Evolutionary conservation across 2,329 filamentous ascomycete species (phyloP).

Genomic region (Venturia oleaginea): DNA sequence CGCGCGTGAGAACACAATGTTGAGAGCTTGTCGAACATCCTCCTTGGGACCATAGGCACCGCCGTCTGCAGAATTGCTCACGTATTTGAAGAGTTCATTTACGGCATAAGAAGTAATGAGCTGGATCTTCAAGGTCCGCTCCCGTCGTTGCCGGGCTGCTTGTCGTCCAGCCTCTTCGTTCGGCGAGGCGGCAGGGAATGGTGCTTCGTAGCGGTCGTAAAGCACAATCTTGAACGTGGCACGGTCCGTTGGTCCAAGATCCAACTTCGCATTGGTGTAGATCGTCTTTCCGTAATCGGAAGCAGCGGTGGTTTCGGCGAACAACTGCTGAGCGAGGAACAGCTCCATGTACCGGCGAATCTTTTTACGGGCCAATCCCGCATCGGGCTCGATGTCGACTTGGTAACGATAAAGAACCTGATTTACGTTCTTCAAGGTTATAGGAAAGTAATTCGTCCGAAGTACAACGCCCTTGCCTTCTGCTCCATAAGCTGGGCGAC

Average conservation of each 20-base stretch:
- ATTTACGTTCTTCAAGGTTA: slow-evolving; percentile 17
- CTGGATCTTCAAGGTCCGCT: neutral
- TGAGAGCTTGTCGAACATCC: slow-evolving; percentile 48
- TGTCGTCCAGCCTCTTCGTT: slow-evolving; percentile 18
- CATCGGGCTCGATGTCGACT: slow-evolving; percentile 12
- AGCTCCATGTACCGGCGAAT: slow-evolving; percentile 10
- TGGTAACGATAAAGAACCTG: slow-evolving; percentile 22
- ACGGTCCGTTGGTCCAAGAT: slow-evolving; percentile 18
- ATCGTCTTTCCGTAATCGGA: slow-evolving; percentile 23
- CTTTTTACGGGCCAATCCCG: slow-evolving; percentile 10
- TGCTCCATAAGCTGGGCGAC: slow-evolving; percentile 17
- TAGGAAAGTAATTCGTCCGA: slow-evolving; percentile 26
- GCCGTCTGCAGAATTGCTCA: slow-evolving; percentile 27
- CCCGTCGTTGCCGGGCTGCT: neutral
- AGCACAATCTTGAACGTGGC: slow-evolving; percentile 20
- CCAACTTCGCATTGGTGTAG: slow-evolving; percentile 14
- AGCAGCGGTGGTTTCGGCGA: neutral
- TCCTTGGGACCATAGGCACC: slow-evolving; percentile 35
- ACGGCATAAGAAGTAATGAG: slow-evolving; percentile 2
- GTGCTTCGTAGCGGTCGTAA: slow-evolving; percentile 2
- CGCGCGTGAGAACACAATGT: slow-evolving; percentile 45
- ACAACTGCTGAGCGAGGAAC: neutral
- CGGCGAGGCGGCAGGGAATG: slow-evolving; percentile 10
- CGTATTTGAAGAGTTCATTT: slow-evolving; percentile 36
- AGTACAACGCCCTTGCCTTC: slow-evolving; percentile 19